Evolutionary conservation across 805 yeast genomes (phyloP).

Genomic region (Candida suzukii): DNA sequence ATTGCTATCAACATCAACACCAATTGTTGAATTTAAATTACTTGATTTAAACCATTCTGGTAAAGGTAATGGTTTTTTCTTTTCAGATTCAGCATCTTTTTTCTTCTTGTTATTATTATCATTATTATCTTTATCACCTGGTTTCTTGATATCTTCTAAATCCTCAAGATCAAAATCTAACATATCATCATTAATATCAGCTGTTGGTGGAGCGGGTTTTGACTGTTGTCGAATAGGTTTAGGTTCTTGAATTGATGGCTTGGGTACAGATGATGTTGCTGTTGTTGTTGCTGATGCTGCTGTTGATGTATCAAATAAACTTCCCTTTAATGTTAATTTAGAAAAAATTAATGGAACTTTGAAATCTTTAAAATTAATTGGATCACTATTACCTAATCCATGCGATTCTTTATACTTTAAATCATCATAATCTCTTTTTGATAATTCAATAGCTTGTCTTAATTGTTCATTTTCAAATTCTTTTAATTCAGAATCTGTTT

Average conservation of each 20-base stretch:
- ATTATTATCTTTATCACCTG: neutral
- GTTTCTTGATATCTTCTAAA: neutral
- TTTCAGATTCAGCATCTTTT: slow-evolving; percentile 7
- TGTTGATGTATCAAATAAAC: neutral
- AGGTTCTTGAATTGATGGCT: too few species aligned
- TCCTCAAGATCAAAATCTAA: slow-evolving; percentile 1
- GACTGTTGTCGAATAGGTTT: too few species aligned
- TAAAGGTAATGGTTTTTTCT: slow-evolving; percentile 15
- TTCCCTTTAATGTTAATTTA: slow-evolving; percentile 10
- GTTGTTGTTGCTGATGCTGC: slow-evolving; percentile 2
- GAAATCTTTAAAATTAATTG: neutral
- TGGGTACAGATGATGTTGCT: neutral
- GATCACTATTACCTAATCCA: slow-evolving; percentile 2
- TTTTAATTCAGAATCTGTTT: slow-evolving; percentile 10
- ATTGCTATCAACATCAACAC: neutral
- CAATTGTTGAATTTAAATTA: neutral
- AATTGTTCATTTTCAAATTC: slow-evolving; percentile 24
- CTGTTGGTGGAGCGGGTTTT: too few species aligned
- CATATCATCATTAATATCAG: slow-evolving; percentile 3
- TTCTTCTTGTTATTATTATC: neutral
- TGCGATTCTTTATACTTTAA: slow-evolving; percentile 24
- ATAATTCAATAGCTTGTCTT: slow-evolving; percentile 38
- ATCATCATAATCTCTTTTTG: slow-evolving; percentile 33
- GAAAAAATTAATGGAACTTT: slow-evolving; percentile 13
- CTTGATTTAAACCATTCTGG: slow-evolving; percentile 28